Base-by-base conservation (phyloP, 2,329 filamentous ascomycete genomes). In the Neonectria magnoliae region DNA sequence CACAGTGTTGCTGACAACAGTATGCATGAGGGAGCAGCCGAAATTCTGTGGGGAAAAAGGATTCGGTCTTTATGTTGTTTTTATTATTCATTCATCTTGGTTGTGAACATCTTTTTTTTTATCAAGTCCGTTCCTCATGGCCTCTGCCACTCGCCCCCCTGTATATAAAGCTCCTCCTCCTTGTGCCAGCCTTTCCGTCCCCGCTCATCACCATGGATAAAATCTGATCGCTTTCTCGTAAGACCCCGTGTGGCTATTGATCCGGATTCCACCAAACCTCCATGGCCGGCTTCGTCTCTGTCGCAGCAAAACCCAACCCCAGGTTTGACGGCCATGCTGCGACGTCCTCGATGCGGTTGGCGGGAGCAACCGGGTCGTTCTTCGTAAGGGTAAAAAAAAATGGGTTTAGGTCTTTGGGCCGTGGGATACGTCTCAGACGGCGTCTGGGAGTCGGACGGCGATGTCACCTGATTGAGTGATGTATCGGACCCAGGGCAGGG, bases 381-480 rank as follows among this genome's bases (percentile, higher is more conserved):
- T 55, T 64, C 57, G 62, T 64, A 47, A 57, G 50, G 48, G 16
- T 50, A 57, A 64, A 66, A 47, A 47, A 48, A 60, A 53, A 25
- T 57, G 48, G 54, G 31, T 33, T 55, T 38, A 58, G 33, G 47
- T 61, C 25, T 54, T 47, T 45, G 31, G 36, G 42, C 42, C 29
- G 42, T 58, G 14, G 14, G 38, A 45, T n/a, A 33, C 25, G 16
- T 48, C 62, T 87, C 84, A 93, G 81, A 92, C 91, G 68, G 91
- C 92, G 79, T 98, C 95, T n/a, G 95, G 95, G 80, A 98, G 86
- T 74, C 95, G 88, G 65, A 98, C 94, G 27, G 95, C 94, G 77
- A 98, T 98, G 78, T 98, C 95, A 70, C 95, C 95, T 14, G 94
- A 97, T 81, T 98, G 96, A 69, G 95, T 99, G 76, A 99, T 99